Percentiles rank a stretch among this genome's conserved stretches.
Evolutionary conservation across 2,329 filamentous ascomycete species (phyloP).

Genomic region (Paracamarosporium sp.): DNA sequence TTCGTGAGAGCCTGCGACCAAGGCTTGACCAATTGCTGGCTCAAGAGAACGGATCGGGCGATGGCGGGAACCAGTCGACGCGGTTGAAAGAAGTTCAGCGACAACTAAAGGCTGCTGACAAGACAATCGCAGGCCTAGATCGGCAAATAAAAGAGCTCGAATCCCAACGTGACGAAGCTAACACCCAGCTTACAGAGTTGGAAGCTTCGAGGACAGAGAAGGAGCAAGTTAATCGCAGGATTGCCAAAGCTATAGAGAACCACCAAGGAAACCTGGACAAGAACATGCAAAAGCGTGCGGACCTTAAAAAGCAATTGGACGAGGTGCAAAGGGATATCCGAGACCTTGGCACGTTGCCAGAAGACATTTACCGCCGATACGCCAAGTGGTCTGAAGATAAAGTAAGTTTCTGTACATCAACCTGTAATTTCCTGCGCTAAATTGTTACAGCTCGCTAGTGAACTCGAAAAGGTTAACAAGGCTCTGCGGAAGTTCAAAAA

Average conservation of each 20-base stretch:
- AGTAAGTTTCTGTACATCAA: constrained; percentile 55
- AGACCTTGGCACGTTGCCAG: constrained; percentile 88
- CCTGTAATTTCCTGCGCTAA: constrained; percentile 15
- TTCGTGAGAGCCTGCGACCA: constrained; percentile 87
- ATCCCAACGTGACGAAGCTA: constrained; percentile 68
- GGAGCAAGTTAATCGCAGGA: constrained; percentile 75
- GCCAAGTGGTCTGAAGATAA: constrained; percentile 79
- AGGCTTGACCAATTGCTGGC: constrained; percentile 78
- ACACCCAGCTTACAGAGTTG: constrained; percentile 62
- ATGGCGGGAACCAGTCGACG: constrained; percentile 59
- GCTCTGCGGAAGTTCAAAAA: constrained; percentile 95
- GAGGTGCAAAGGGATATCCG: constrained; percentile 90
- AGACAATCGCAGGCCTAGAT: constrained; percentile 71
- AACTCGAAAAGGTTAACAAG: constrained; percentile 89
- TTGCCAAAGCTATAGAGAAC: constrained; percentile 79
- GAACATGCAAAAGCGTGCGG: constrained; percentile 85
- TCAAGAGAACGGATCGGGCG: constrained; percentile 55
- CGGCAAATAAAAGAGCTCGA: constrained; percentile 78
- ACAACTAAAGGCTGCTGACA: constrained; percentile 79
- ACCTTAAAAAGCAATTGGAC: constrained; percentile 76
- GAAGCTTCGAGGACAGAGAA: constrained; percentile 67
- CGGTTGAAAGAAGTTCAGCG: constrained; percentile 79
- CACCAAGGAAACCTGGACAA: constrained; percentile 92
- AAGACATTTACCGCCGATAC: constrained; percentile 93
- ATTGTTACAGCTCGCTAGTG: constrained; percentile 47